These are phyloP conservation scores for Pleurotus tuber-regium DNA, from an alignment of 768 basidiomycete genomes.

Conservation along the genomic window DNA sequence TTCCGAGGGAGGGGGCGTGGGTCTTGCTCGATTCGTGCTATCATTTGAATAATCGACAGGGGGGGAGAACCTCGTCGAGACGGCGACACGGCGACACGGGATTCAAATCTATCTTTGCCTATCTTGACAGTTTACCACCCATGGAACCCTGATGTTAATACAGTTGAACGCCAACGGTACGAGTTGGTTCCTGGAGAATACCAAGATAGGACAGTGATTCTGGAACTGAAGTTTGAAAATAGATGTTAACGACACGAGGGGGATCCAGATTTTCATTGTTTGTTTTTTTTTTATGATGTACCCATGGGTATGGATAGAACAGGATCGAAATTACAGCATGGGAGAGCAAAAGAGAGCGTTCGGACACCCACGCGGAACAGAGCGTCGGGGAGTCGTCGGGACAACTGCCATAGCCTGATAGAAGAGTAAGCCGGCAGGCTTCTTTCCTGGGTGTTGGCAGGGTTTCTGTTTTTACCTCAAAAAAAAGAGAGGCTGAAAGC, in stretches of 20 bases:
- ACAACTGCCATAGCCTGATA: conserved; percentile 6
- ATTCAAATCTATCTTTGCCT: conserved; percentile 7
- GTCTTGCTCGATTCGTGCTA: not conserved
- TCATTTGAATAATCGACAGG: not conserved
- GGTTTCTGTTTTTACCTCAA: no score
- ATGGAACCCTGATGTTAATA: not conserved
- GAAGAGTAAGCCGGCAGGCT: not conserved
- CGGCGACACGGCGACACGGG: not conserved
- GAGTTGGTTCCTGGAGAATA: not conserved
- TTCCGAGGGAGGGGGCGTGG: not conserved
- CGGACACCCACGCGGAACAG: conserved; percentile 10
- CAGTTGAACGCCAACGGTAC: not conserved
- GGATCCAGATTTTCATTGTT: not conserved
- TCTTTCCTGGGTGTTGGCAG: no score
- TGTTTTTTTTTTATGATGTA: not conserved
- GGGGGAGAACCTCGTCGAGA: not conserved
- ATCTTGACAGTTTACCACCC: not conserved
- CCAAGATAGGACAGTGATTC: not conserved
- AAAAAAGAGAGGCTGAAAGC: conserved; percentile 28
- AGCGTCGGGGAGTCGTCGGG: conserved; percentile 9
- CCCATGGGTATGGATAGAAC: not conserved
- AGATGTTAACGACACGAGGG: not conserved
- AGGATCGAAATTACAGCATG: not conserved
- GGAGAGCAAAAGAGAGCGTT: not conserved
- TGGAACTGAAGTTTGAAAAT: not conserved